phyloP scores from a whole-genome alignment of 2,329 filamentous ascomycete genomes.

The Fusarium avenaceum region DNA sequence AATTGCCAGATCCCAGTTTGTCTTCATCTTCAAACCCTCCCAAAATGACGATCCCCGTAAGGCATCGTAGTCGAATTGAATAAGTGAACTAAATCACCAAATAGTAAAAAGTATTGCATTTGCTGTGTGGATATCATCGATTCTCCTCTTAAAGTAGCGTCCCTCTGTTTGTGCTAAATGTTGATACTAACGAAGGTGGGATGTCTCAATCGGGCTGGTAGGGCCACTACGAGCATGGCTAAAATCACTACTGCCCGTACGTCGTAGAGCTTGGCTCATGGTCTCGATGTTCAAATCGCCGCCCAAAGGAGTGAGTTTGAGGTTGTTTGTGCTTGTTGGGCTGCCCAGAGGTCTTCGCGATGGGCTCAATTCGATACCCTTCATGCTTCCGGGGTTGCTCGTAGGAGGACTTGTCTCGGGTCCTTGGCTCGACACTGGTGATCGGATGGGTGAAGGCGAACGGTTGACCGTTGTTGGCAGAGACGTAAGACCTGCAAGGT shows the following conservation, averaged over 20 bases:
- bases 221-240: slow-evolving; percentile 68
- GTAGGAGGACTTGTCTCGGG: slow-evolving; percentile 78
- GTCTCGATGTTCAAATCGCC: slow-evolving; percentile 90
- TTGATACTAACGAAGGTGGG: slow-evolving; percentile 48
- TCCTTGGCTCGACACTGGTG: slow-evolving; percentile 80
- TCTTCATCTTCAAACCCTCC: slow-evolving; percentile 42
- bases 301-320: slow-evolving; percentile 57
- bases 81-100: slow-evolving; percentile 40
- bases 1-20: slow-evolving; percentile 46
- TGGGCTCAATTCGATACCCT: slow-evolving; percentile 79
- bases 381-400: slow-evolving; percentile 80
- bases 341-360: slow-evolving; percentile 71
- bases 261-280: slow-evolving; percentile 88
- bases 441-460: slow-evolving; percentile 84
- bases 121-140: slow-evolving; percentile 40
- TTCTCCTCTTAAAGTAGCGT: slow-evolving; percentile 13
- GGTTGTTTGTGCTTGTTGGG: slow-evolving; percentile 68
- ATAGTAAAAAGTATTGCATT: slow-evolving; percentile 37
- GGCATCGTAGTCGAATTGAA: slow-evolving; percentile 41
- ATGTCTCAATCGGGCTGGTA: slow-evolving; percentile 67
- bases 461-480: slow-evolving; percentile 69
- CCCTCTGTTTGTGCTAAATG: slow-evolving; percentile 1
- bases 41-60: slow-evolving; percentile 35
- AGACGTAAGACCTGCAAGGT: slow-evolving; percentile 76
- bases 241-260: slow-evolving; percentile 87